phyloP scores from a whole-genome alignment of 106 monocot species.

The Chionographis japonica region DNA sequence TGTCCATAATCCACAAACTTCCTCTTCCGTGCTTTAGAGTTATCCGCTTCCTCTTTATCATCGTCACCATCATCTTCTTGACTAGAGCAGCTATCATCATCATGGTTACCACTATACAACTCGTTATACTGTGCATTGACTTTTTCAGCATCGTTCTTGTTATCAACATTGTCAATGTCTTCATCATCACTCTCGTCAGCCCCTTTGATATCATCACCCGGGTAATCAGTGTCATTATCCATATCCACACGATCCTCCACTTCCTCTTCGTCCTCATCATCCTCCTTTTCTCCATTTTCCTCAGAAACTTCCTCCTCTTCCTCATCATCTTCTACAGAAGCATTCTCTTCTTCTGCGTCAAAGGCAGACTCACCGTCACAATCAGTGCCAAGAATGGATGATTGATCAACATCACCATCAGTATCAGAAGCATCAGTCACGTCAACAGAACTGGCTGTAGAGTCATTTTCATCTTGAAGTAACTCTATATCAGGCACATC shows the following conservation, averaged over 20 bases:
- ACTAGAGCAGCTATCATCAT: slow-evolving; percentile 14
- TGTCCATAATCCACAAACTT: slow-evolving; percentile 53
- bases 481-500: slow-evolving; percentile 80
- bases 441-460: slow-evolving; percentile 21
- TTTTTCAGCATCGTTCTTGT: slow-evolving; percentile 8
- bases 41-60: slow-evolving; percentile 17
- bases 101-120: neutral
- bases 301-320: slow-evolving; percentile 1
- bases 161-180: neutral
- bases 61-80: slow-evolving; percentile 24
- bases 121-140: slow-evolving; percentile 11
- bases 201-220: slow-evolving; percentile 6
- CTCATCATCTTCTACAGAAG: slow-evolving; percentile 16
- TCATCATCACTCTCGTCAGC: slow-evolving; percentile 17
- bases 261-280: slow-evolving; percentile 13
- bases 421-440: slow-evolving; percentile 21
- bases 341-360: slow-evolving; percentile 16
- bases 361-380: neutral
- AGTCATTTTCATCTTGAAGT: slow-evolving; percentile 46
- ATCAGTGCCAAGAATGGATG: neutral
- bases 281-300: slow-evolving; percentile 9
- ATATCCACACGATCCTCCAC: neutral
- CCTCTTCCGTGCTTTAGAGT: slow-evolving; percentile 46
- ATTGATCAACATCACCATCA: slow-evolving; percentile 18
- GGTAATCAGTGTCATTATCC: slow-evolving; percentile 7